Conservation (phyloP, 2,329 filamentous ascomycete genomes). For the Calonectria multiphialidica region DNA sequence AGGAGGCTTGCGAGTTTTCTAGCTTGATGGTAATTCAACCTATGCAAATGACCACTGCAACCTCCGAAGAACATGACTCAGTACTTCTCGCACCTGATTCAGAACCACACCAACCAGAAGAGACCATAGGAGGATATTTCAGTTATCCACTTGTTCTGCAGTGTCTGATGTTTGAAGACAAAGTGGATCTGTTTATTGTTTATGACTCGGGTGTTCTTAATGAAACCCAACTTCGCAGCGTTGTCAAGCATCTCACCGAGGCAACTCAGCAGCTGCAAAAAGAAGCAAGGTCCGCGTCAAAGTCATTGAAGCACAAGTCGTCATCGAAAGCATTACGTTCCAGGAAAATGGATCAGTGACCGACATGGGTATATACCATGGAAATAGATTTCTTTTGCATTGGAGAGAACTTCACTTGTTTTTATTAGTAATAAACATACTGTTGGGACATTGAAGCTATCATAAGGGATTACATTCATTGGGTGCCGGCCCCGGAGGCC, state of each 20-base stretch:
- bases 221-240: neutral
- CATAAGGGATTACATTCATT: too few species aligned
- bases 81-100: neutral
- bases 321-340: neutral
- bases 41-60: neutral
- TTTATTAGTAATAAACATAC: too few species aligned
- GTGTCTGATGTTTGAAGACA: neutral
- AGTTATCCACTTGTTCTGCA: constrained; percentile 37
- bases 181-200: neutral
- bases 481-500: too few species aligned
- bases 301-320: neutral
- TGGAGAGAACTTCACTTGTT: too few species aligned
- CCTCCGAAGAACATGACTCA: neutral
- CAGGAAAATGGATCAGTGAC: neutral
- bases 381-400: too few species aligned
- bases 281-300: neutral
- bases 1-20: constrained; percentile 41
- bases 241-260: neutral
- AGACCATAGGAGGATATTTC: constrained; percentile 30
- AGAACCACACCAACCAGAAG: constrained; percentile 15
- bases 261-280: neutral
- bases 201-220: neutral
- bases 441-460: too few species aligned
- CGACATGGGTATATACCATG: too few species aligned
- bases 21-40: constrained; percentile 46